These are phyloP conservation scores for Neurospora sp. DNA, from an alignment of 495 filamentous ascomycete genomes.

Conservation along the genomic window DNA sequence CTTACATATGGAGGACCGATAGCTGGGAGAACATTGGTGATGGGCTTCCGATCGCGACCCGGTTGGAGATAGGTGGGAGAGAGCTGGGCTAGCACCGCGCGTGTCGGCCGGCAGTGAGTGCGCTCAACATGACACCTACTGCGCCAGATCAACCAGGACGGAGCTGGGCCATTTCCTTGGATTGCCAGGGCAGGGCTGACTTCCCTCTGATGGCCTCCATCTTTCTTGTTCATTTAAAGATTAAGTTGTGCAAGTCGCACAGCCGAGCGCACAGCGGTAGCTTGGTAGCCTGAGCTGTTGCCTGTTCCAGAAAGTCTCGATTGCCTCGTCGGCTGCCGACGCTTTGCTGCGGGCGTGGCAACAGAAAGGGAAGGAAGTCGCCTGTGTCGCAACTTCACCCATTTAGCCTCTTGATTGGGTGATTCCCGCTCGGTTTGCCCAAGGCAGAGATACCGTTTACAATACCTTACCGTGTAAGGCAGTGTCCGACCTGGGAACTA, in stretches of 20 bases:
- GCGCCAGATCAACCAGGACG: not conserved
- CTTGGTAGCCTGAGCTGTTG: not conserved
- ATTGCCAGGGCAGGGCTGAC: not conserved
- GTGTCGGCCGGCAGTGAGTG: not conserved
- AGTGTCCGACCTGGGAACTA: not conserved
- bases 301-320: not conserved
- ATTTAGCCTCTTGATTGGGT: not conserved
- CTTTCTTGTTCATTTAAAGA: not conserved
- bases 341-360: not conserved
- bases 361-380: not conserved
- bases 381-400: not conserved
- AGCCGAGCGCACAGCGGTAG: not conserved
- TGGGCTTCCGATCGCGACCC: not conserved
- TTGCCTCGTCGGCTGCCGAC: not conserved
- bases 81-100: not conserved
- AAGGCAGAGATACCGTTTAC: not conserved
- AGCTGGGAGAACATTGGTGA: not conserved
- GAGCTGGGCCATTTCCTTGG: not conserved
- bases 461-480: not conserved
- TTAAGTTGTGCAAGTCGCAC: not conserved
- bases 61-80: not conserved
- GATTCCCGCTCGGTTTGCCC: not conserved
- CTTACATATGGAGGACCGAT: conserved; percentile 13
- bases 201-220: not conserved
- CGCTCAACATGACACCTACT: not conserved